phyloP scores from a whole-genome alignment of 305 asterid genomes.

The Fraxinus ornus region DNA sequence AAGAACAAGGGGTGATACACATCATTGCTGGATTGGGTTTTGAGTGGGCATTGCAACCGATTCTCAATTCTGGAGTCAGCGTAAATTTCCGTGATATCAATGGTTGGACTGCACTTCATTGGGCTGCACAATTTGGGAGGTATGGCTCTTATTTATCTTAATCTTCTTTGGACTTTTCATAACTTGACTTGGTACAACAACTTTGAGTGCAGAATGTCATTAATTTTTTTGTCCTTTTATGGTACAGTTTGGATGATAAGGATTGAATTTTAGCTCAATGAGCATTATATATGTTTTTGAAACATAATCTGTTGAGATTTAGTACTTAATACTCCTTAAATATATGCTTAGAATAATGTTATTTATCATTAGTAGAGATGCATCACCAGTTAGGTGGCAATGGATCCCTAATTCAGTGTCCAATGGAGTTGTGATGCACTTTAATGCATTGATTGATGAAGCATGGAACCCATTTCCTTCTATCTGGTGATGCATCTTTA shows the following conservation, averaged over 20 bases:
- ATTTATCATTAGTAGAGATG: not conserved
- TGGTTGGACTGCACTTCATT: constrained; percentile 99
- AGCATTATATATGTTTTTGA: not conserved
- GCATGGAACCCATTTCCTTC: not conserved
- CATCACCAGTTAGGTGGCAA: not conserved
- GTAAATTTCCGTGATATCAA: constrained; percentile 80
- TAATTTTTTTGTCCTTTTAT: not conserved
- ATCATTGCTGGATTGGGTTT: constrained; percentile 85
- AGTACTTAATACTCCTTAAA: not conserved
- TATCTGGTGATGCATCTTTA: not conserved
- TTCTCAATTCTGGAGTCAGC: constrained; percentile 76
- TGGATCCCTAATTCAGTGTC: not conserved
- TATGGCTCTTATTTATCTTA: constrained; percentile 19
- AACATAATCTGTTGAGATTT: not conserved
- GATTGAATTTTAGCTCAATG: not conserved
- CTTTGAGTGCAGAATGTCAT: not conserved
- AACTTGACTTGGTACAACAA: not conserved
- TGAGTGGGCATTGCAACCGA: constrained; percentile 94
- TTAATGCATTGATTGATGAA: not conserved
- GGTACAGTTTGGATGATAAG: not conserved
- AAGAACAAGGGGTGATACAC: constrained; percentile 93
- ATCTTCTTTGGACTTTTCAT: not conserved
- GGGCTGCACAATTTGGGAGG: constrained; percentile 99
- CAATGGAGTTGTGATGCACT: not conserved
- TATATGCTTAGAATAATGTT: not conserved